Evolutionary conservation across 306 rosid genomes (phyloP), one percentile per base, ranked within the genome.

Genomic region (Cajanus cajan): DNA sequence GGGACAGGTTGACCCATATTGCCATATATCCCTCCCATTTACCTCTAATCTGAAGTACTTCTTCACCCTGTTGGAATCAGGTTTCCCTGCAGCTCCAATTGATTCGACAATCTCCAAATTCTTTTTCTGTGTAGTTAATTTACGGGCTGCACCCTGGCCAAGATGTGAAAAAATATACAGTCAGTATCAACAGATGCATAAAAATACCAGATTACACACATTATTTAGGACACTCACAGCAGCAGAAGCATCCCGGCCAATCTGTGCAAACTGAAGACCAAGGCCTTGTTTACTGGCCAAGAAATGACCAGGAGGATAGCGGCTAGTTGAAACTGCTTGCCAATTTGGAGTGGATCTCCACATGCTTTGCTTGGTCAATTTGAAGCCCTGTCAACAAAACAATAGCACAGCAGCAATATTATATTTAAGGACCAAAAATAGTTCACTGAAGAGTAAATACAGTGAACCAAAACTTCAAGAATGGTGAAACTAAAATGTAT

Each of bases 131-230:
- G 97, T 95, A 25, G 90, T 81, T 82, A 95, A 66, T 31, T 94
- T 93, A 37, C 98, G 98, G 85, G 98, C 98, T 52, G 98, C 98
- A 45, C 98, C 98, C 98, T 92, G 85, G n/a, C n/a, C n/a, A n/a
- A n/a, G n/a, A n/a, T n/a, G n/a, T n/a, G n/a, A n/a, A n/a, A n/a
- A n/a, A n/a, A n/a, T n/a, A n/a, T n/a, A n/a, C n/a, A n/a, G n/a
- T n/a, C n/a, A n/a, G n/a, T n/a, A n/a, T n/a, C n/a, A n/a, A n/a
- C n/a, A n/a, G n/a, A n/a, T n/a, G n/a, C n/a, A n/a, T n/a, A n/a
- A n/a, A n/a, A n/a, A n/a, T n/a, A n/a, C n/a, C n/a, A n/a, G n/a
- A n/a, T n/a, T n/a, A n/a, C n/a, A n/a, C n/a, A n/a, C n/a, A n/a
- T n/a, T n/a, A n/a, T n/a, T n/a, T n/a, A 63, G 11, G 59, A 71